Conservation (phyloP, 1,284 basidiomycete species). For the Cerioporus squamosus region DNA sequence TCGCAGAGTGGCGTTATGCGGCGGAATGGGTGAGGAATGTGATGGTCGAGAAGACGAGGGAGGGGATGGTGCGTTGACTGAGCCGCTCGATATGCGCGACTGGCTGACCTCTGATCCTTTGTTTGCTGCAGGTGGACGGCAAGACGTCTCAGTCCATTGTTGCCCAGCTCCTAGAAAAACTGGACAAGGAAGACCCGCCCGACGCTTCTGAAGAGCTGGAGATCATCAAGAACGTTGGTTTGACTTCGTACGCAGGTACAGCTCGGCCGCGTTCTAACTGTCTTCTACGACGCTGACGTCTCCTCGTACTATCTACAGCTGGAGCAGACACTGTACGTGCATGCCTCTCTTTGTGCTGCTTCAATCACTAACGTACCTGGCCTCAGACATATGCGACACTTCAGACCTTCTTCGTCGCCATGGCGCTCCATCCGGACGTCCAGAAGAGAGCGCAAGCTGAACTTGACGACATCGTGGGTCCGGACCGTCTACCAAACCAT, state of each 20-base stretch:
- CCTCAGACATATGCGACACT: constrained; percentile 2
- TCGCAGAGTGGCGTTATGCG: not conserved
- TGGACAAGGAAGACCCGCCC: not conserved
- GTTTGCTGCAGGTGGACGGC: not conserved
- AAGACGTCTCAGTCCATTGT: not conserved
- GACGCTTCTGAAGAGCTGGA: not conserved
- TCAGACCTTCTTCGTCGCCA: constrained; percentile 35
- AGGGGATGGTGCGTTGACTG: not conserved
- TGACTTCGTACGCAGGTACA: constrained; percentile 3
- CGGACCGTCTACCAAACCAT: constrained; percentile 21
- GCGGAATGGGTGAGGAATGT: not conserved
- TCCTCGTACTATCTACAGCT: not conserved
- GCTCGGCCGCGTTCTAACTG: not conserved
- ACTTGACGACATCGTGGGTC: constrained; percentile 38
- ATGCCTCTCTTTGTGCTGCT: not conserved
- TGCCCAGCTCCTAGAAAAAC: not conserved
- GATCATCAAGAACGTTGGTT: not conserved
- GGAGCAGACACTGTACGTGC: not conserved
- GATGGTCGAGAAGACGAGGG: not conserved
- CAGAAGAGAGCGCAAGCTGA: constrained; percentile 40
- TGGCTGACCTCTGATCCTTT: not conserved
- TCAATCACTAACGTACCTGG: not conserved
- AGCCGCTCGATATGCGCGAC: no score
- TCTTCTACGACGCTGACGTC: not conserved
- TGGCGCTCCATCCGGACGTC: constrained; percentile 38